These are phyloP conservation scores for Fagopyrum homotropicum DNA, from an alignment of 148 eudicot genomes.

Conservation along the genomic window DNA sequence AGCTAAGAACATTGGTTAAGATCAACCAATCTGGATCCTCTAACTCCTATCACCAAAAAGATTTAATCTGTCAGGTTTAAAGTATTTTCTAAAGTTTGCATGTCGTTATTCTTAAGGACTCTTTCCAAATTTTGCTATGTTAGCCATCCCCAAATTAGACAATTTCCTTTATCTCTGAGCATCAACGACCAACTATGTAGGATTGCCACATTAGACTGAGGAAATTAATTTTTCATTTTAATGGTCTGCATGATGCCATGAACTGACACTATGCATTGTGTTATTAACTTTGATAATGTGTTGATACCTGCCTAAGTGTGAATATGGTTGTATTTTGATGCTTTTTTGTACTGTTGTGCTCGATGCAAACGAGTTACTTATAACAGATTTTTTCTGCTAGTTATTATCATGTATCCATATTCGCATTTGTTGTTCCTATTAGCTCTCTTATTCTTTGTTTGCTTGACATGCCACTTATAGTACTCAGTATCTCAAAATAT, in stretches of 20 bases:
- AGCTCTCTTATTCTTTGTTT: not conserved
- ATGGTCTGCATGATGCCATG: not conserved
- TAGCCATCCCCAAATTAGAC: not conserved
- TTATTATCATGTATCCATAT: not conserved
- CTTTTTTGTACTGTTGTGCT: not conserved
- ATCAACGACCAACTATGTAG: not conserved
- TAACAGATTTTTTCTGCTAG: not conserved
- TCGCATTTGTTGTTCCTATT: not conserved
- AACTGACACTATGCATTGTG: not conserved
- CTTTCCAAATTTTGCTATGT: not conserved
- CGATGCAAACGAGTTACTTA: not conserved
- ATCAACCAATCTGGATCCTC: too few relatives aligned
- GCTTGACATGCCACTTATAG: constrained; percentile 9
- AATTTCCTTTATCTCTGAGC: not conserved
- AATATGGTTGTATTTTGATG: not conserved
- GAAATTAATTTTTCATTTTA: not conserved
- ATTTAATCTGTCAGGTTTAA: not conserved
- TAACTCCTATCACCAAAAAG: not conserved
- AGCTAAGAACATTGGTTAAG: too few relatives aligned
- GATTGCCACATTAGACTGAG: constrained; percentile 3
- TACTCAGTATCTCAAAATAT: constrained; percentile 4
- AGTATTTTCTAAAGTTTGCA: not conserved
- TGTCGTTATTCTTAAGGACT: not conserved
- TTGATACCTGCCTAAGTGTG: not conserved
- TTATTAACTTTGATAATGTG: not conserved